phyloP scores from a whole-genome alignment of 2,329 filamentous ascomycete species.

The Coniosporium tulheliwenetii region DNA sequence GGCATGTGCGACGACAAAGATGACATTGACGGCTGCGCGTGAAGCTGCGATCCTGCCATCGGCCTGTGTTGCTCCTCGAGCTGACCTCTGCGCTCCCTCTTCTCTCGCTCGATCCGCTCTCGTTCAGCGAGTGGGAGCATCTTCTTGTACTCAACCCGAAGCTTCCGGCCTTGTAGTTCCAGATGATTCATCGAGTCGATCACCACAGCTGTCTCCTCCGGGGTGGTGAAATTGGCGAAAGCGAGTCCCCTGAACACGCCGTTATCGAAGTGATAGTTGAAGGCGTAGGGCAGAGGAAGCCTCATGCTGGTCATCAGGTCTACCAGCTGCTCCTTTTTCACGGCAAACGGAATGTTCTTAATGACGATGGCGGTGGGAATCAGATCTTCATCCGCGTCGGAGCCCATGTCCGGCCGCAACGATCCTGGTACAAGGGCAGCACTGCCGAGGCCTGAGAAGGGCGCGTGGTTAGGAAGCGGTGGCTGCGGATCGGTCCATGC shows the following conservation, averaged over 20 bases:
- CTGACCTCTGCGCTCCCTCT: conserved; percentile 88
- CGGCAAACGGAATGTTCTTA: conserved; percentile 98
- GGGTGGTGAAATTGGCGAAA: conserved; percentile 95
- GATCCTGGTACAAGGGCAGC: conserved; percentile 15
- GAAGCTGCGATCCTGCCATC: conserved; percentile 47
- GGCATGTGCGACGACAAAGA: conserved; percentile 52
- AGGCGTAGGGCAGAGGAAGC: conserved; percentile 88
- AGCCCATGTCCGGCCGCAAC: conserved; percentile 29
- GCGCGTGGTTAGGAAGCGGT: conserved; percentile 24
- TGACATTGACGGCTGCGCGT: conserved; percentile 75
- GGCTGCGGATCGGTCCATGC: conserved; percentile 44
- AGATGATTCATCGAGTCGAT: conserved; percentile 93
- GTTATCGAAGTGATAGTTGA: conserved; percentile 99
- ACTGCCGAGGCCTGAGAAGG: conserved; percentile 28
- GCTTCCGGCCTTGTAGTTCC: conserved; percentile 84
- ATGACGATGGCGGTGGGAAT: conserved; percentile 98
- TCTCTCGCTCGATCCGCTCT: conserved; percentile 91
- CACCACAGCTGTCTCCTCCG: conserved; percentile 82
- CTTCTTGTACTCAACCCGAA: conserved; percentile 98
- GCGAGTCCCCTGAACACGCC: conserved; percentile 91
- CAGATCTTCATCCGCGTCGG: conserved; percentile 61
- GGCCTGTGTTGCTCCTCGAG: conserved; percentile 91
- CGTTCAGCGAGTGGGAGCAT: conserved; percentile 92
- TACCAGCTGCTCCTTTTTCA: conserved; percentile 91
- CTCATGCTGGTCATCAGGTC: conserved; percentile 89